Evolutionary conservation across 352 stramenopile genomes (phyloP), one percentile per base, ranked within the genome.

Genomic region (Stephanocyclus meneghinianus): DNA sequence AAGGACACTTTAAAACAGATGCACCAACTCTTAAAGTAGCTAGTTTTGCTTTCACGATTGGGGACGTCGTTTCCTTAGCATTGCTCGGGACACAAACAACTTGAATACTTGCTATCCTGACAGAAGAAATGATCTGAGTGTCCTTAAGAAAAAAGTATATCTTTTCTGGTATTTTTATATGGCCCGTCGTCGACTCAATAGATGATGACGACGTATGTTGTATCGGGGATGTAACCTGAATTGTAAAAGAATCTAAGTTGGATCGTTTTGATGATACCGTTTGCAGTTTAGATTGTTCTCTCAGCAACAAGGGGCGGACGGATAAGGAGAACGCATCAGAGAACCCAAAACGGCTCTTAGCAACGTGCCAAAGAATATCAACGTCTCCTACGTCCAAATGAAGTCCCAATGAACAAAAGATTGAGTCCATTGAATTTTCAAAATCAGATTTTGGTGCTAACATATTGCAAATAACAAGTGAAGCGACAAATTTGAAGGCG

Each of bases 51-150:
- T 87, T 87, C 16, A 87, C 71, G 18, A 90, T 87, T 37, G 84
- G 84, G 3, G 71, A 76, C 47, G 86, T 87, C 10, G 86, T 50
- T 51, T 57, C 50, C 6, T 78, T 83, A 26, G 80, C 77, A 55
- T 78, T 81, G 50, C 80, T 72, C 21, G 84, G 84, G 21, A 90
- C 80, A 71, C 73, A 83, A 45, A 74, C 86, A 2, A 87, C 61
- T 62, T 80, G 73, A 44, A 90, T 72, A 13, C 77, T 77, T 64
- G 78, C 65, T n/a, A 82, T 50, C 42, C 69, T 42, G 16, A 87
- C 66, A 0, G 66, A 74, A 35, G 61, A 73, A 45, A 89, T 16
- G 15, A 76, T 74, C 57, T 74, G 26, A 29, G 76, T 71, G 47
- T 50, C 61, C 37, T 83, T 82, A 1, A 87, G 18, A 15, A 53